Evolutionary conservation across 2,329 filamentous ascomycete genomes (phyloP).

Genomic region (Epicoccum nigrum): DNA sequence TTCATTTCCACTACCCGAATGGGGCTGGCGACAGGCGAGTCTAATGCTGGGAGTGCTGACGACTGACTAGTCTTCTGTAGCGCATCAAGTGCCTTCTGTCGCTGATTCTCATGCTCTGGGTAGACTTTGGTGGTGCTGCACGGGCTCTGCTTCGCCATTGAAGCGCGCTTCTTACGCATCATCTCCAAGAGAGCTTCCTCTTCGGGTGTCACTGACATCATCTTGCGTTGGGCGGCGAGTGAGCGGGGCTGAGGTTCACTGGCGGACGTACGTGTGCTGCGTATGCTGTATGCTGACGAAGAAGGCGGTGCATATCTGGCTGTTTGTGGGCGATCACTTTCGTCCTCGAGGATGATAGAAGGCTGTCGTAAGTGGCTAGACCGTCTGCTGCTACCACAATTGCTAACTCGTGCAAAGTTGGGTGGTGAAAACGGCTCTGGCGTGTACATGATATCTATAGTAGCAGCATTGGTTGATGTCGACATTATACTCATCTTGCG

Average conservation of each 20-base stretch:
- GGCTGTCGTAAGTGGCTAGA: conserved; percentile 45
- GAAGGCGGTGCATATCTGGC: conserved; percentile 25
- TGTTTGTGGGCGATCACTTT: conserved; percentile 39
- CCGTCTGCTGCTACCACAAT: conserved; percentile 30
- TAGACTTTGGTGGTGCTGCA: conserved; percentile 30
- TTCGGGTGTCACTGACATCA: conserved; percentile 58
- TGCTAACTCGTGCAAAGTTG: conserved; percentile 25
- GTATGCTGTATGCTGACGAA: conserved; percentile 38
- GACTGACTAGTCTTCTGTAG: conserved; percentile 25
- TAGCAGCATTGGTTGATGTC: conserved; percentile 44
- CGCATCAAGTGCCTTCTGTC: conserved; percentile 25
- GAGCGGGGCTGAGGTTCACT: conserved; percentile 43
- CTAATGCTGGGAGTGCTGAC: conserved; percentile 34
- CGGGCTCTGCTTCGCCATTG: conserved; percentile 50
- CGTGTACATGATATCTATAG: conserved; percentile 49
- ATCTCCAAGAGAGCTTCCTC: conserved; percentile 57
- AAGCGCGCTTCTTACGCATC: conserved; percentile 57
- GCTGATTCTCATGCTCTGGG: conserved; percentile 41
- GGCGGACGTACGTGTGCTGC: conserved; percentile 39
- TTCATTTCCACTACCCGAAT: conserved; percentile 27
- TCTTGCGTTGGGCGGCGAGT: conserved; percentile 40
- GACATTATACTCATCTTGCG: conserved; percentile 42
- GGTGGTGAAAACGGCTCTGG: conserved; percentile 37
- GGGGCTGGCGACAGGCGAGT: conserved; percentile 30
- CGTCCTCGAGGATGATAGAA: conserved; percentile 47